Evolutionary conservation across 176 grass and related monocot genomes (phyloP), one percentile per base, ranked within the genome.

Genomic region (Dactylis glomerata): DNA sequence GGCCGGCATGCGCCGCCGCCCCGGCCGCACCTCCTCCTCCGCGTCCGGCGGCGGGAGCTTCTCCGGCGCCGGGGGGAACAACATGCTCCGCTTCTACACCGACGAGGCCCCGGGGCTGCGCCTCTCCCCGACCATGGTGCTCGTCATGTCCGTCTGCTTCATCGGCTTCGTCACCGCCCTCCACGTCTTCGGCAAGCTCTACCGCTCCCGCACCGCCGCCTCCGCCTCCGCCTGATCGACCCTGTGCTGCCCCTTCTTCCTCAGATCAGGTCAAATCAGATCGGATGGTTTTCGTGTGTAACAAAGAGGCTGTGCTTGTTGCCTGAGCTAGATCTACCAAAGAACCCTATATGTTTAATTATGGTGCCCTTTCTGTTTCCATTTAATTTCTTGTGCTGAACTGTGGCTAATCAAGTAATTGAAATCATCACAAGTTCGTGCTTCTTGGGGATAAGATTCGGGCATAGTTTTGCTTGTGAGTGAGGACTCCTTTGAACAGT

Each of bases 71-170:
- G 88, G 80, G 2, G 88, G 86, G 13, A 95, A 81, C 90, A 95
- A 92, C 90, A 95, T 95, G 93, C 90, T 95, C 20, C 86, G 91
- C 50, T 95, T 95, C 90, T 95, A 95, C 88, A 95, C 93, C 77
- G 93, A 95, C 69, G 93, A 95, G 82, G 90, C 81, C 11, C 93
- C 93, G 19, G 86, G 86, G 4, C 83, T 95, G 24, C 89, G 91
- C 64, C 91, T 95, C 83, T 86, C 88, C 0, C 93, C 93, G 1
- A 92, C 93, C 65, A 92, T 89, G 80, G 93, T 92, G 17, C 90
- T 92, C 45, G 73, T 92, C 65, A 88, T 92, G 86, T 88, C 86
- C 17, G 79, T 88, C 19, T 92, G 90, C 90, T 92, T 92, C 87
- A 92, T 92, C 75, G 80, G 83, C 15, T 89, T 93, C 81, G 88